Evolutionary conservation across 2,329 filamentous ascomycete species (phyloP), one percentile per base, ranked within the genome.

Genomic region (Tolypocladium ovalisporum): DNA sequence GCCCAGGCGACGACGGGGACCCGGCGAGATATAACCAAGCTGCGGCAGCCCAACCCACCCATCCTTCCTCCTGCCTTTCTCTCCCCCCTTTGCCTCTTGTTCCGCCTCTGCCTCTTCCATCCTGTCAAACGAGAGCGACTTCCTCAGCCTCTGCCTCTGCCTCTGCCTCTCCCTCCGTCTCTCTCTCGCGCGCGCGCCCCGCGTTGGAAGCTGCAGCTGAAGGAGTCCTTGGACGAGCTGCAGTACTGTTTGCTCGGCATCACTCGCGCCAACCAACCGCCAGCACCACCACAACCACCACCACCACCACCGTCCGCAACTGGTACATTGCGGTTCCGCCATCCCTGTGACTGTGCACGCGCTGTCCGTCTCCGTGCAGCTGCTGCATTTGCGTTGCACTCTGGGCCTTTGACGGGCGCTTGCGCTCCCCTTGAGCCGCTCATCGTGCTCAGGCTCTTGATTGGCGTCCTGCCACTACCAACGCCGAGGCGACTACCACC

Each of bases 311-410:
- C n/a, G 34, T 52, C 37, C 44, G 42, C 37, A 29, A 52, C 56
- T 58, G 56, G 56, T 55, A 55, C 56, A 53, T 53, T 58, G 52
- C 52, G 36, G 24, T 32, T 35, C 47, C 56, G 56, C 53, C 56
- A 34, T 52, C 56, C 56, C 56, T 54, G 52, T 39, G 40, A 52
- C 37, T 24, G 51, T 36, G n/a, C 55, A 13, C 55, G 22, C 55
- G 34, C 29, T 32, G 36, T 35, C 34, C n/a, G 27, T 42, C 53
- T 36, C 36, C 35, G 52, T 42, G n/a, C 56, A 34, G 52, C 35
- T 54, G 42, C 17, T 53, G 52, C 52, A 37, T 53, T 32, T 44
- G 32, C 52, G 49, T 52, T 44, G 36, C 40, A 54, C 44, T 44
- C 51, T 54, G 51, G 24, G 32, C 42, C 49, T 51, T 36, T 12